Base-by-base conservation (phyloP, 768 basidiomycete genomes). In the Lentinula guzmanii region DNA sequence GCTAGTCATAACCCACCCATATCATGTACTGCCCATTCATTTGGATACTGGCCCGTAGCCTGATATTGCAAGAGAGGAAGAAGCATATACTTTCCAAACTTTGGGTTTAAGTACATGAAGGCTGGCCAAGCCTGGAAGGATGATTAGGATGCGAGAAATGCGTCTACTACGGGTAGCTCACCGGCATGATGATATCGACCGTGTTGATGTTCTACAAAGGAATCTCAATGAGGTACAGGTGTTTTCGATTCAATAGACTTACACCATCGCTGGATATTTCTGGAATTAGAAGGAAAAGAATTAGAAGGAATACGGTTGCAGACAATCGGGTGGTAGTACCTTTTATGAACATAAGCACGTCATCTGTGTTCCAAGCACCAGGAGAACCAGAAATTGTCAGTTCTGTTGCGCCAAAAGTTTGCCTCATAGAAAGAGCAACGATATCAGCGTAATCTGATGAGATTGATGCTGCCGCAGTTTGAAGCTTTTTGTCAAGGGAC, bases 1-100 rank as follows among this genome's bases (percentile, higher is more conserved):
- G 2, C 15, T 15, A 54, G 59, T 7, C 18, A 7, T 48, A 9
- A 41, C 53, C 8, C 63, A 73, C 75, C 75, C 6, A 75, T 61
- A 67, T 76, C 75, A 31, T 72, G 65, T 15, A 70, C 66, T 0
- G 74, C 75, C 60, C 67, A 75, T 0, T 58, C 39, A 34, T 69
- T 66, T 8, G 46, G 61, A 46, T 70, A 69, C n/a, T 56, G 60
- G 13, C 62, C 37, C 1, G 66, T 65, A 16, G 59, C 61, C 46
- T 85, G 84, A 64, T 82, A 84, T 60, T 78, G 75, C 39, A 86
- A 75, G 15, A 85, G 70, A 16, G 82, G 79, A 35, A 78, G 69
- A 7, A 85, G 72, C 2, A 83, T 70, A 61, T 75, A 74, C 59
- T 75, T 76, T 0, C 76, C 76, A 6, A 80, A 65, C 1, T 61